Conservation (phyloP, 75 land plant species). For the Pinus albicaulis region DNA sequence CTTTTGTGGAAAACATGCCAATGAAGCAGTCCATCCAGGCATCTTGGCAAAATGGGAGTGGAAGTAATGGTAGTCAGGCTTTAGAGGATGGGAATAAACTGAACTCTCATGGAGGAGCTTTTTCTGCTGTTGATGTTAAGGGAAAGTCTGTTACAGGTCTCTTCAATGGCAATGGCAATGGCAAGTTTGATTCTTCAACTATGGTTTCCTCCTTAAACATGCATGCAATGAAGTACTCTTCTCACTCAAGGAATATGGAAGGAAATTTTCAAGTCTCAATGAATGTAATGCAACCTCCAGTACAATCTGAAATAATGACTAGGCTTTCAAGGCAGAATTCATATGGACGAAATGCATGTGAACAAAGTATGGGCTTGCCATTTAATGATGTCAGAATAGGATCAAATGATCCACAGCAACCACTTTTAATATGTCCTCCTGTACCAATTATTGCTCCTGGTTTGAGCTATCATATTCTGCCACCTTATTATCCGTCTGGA, state of each 20-base stretch:
- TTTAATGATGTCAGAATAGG: neutral
- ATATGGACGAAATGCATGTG: neutral
- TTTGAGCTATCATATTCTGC: constrained; percentile 7
- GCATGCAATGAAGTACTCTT: too few species aligned
- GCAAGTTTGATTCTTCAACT: too few species aligned
- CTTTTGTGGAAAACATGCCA: constrained; percentile 7
- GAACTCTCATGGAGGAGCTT: neutral
- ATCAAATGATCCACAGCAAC: neutral
- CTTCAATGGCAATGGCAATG: neutral
- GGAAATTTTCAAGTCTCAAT: too few species aligned
- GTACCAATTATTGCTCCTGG: neutral
- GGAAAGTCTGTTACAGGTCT: neutral
- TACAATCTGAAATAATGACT: too few species aligned
- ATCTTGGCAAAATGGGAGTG: neutral
- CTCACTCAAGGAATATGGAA: too few species aligned
- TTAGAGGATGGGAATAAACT: too few species aligned
- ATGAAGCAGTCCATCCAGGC: neutral
- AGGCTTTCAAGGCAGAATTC: neutral
- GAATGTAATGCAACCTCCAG: too few species aligned
- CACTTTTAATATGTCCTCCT: constrained; percentile 3
- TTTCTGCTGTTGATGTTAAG: neutral
- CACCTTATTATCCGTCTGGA: constrained; percentile 11
- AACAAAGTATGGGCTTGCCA: neutral
- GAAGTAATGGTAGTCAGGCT: too few species aligned
- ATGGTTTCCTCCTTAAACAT: too few species aligned